Evolutionary conservation across 1,284 basidiomycete genomes (phyloP), one percentile per base, ranked within the genome.

Genomic region (Anthracocystis walkeri): DNA sequence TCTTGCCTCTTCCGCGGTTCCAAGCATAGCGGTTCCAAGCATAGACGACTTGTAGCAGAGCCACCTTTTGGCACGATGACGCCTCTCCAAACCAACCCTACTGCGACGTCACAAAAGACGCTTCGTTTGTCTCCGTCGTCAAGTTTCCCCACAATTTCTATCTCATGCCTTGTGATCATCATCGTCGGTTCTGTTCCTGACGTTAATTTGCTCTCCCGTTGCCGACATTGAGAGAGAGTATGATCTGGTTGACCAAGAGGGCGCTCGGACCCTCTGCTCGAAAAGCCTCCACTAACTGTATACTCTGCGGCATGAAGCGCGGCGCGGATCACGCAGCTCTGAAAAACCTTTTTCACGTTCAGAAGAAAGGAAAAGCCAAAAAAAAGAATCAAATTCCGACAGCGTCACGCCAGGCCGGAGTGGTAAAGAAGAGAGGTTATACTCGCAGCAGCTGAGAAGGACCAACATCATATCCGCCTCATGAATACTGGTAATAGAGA

Each of bases 311-410:
- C 21, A 38, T 40, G 35, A 40, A 35, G 35, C 27, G 35, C 35
- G 35, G 35, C 35, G 35, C 35, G 35, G 14, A 38, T 38, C 35
- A 38, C 35, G 35, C 35, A 14, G 35, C 35, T 38, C 35, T 35
- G 7, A 7, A 35, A 38, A 14, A 10, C 12, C 29, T 31, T 55
- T 56, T 56, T 56, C 54, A 56, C 54, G 54, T 46, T 56, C 54
- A 56, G 42, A 56, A 56, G n/a, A 41, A 25, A n/a, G n/a, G 12
- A 25, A 46, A 46, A 46, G 44, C 44, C 4, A 7, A 46, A 46
- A 46, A 6, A 7, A 23, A 25, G 11, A 31, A 0, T 29, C 42
- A 55, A 14, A 27, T 31, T 27, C 23, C 21, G 44, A 23, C 44
- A 20, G 44, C 20, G 8, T 25, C 0, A 46, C 23, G 44, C 11